Base-by-base conservation (phyloP, 257 asterid genomes). In the Fraxinus excelsior region DNA sequence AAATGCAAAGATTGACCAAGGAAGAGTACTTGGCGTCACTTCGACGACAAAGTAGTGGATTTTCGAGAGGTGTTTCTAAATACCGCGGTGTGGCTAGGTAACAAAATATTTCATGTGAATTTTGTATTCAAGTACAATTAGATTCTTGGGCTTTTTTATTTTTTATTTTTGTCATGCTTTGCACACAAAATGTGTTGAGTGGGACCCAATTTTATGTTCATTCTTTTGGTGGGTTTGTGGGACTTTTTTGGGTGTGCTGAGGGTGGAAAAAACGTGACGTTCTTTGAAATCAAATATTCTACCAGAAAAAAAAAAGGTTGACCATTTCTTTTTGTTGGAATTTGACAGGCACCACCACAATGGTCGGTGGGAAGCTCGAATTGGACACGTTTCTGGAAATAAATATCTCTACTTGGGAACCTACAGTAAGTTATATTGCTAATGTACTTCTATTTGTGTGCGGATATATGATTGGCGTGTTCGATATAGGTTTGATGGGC, bases 301-400 rank as follows among this genome's bases (percentile, higher is more conserved):
- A 46, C 56, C 56, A 46, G 6, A 13, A 13, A 3, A 37, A 53
- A 69, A 1, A 34, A 3, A n/a, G n/a, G n/a, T 82, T 82, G 81
- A 75, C 71, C 26, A 12, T 10, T 40, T 31, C 32, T 40, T 19
- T 67, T 71, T 25, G 13, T 76, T 71, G 40, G 62, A 71, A 77
- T 76, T 73, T 67, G 76, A 73, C 87, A 94, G 98, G 96, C 98
- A 94, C 88, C 99, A 94, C 73, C 97, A 92, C 70, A 94, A 94
- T 38, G 99, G 99, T 21, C 89, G 98, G 75, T 94, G 99, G 99
- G 99, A 94, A 86, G 99, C 99, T 5, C 79, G 99, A 14, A 94
- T 94, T 23, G 99, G 99, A 62, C 94, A 94, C 9, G 96, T 92
- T 7, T 81, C 84, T 3, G 99, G 99, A 16, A 94, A 90, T 86